These are phyloP conservation scores for Fomitopsis serialis DNA, from an alignment of 768 basidiomycete species.

Conservation along the genomic window DNA sequence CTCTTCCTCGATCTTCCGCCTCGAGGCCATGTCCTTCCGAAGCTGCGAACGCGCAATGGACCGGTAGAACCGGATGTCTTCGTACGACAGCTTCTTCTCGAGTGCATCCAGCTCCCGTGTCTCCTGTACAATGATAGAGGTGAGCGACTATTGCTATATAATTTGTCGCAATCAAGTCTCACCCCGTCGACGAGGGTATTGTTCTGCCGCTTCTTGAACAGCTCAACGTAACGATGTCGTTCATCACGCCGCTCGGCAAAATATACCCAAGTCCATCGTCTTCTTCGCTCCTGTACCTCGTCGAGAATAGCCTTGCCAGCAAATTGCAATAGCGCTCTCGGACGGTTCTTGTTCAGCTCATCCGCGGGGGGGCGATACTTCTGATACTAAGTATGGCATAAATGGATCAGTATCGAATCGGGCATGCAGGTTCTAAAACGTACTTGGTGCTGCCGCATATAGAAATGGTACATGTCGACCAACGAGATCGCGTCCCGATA, in stretches of 20 bases:
- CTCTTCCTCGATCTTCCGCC: constrained; percentile 63
- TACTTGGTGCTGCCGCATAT: constrained; percentile 79
- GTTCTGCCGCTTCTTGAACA: constrained; percentile 75
- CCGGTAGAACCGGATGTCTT: constrained; percentile 95
- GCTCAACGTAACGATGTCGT: constrained; percentile 73
- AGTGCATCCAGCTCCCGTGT: constrained; percentile 48
- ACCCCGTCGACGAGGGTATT: constrained; percentile 52
- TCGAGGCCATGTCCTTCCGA: constrained; percentile 74
- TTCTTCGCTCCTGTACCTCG: constrained; percentile 76
- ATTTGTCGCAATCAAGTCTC: constrained; percentile 20
- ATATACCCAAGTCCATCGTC: constrained; percentile 90
- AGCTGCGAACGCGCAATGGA: constrained; percentile 88
- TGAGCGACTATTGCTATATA: constrained; percentile 2
- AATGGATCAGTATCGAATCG: background rate
- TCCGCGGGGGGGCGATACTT: constrained; percentile 68
- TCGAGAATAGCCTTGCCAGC: constrained; percentile 75
- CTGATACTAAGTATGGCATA: constrained; percentile 56
- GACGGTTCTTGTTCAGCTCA: constrained; percentile 52
- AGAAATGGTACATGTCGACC: constrained; percentile 95
- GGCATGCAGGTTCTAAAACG: constrained; percentile 9
- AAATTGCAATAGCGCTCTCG: constrained; percentile 69
- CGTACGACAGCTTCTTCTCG: constrained; percentile 83
- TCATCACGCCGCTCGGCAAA: constrained; percentile 87
- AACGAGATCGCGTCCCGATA: constrained; percentile 91
- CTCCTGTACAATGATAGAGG: constrained; percentile 35